phyloP scores from a whole-genome alignment of 164 flowering plant genomes.

The Magnolia changhungtana region DNA sequence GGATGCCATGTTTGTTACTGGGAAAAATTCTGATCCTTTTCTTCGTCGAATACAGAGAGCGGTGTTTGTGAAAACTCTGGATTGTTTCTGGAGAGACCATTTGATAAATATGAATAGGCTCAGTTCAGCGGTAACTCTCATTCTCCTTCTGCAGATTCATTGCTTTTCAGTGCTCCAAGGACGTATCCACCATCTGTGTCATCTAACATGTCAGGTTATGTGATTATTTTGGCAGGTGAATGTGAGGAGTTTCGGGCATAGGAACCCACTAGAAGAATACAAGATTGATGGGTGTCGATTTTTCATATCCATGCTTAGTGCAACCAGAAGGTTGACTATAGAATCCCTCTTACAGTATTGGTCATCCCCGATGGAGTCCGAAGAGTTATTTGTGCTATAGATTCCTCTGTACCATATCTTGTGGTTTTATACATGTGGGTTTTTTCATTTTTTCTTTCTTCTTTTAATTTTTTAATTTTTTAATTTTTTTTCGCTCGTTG shows the following conservation, averaged over 20 bases:
- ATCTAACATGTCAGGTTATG: not conserved
- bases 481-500: no score
- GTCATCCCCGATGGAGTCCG: slow-evolving; percentile 86
- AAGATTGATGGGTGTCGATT: slow-evolving; percentile 95
- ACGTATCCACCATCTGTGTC: not conserved
- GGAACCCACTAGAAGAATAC: slow-evolving; percentile 96
- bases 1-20: not conserved
- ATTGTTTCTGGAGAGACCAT: slow-evolving; percentile 97
- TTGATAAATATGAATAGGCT: slow-evolving; percentile 95
- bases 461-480: no score
- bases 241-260: slow-evolving; percentile 90
- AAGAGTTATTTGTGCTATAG: slow-evolving; percentile 47
- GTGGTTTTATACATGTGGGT: not conserved
- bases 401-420: not conserved
- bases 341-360: slow-evolving; percentile 82
- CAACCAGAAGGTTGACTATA: slow-evolving; percentile 73
- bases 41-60: slow-evolving; percentile 49
- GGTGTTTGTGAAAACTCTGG: slow-evolving; percentile 79
- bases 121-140: slow-evolving; percentile 70
- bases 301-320: slow-evolving; percentile 95
- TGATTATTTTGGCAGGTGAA: slow-evolving; percentile 60
- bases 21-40: not conserved
- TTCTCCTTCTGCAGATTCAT: not conserved
- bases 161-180: not conserved
- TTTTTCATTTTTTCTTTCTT: not conserved